Evolutionary conservation across 73 alveolate species (phyloP).

Genomic region (Tetrahymena thermophila): DNA sequence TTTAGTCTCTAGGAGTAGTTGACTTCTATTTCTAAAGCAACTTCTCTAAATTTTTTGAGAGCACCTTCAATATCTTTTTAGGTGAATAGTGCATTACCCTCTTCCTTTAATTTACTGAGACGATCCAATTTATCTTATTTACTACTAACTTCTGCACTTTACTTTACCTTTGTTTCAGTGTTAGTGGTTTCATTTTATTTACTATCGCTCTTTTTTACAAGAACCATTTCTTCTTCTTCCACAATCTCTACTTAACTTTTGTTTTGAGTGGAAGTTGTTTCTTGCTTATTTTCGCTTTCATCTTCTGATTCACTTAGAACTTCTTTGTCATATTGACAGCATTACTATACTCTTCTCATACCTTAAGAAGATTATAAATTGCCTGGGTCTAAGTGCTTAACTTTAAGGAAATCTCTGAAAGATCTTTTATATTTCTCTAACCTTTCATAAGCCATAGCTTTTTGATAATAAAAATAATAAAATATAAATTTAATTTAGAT

Average conservation of each 20-base stretch:
- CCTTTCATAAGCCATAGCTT: constrained; percentile 33
- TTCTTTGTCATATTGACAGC: constrained; percentile 7
- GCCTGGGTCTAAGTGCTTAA: constrained; percentile 26
- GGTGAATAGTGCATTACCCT: neutral
- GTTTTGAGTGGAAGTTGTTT: neutral
- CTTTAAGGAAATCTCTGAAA: constrained; percentile 12
- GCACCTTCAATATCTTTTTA: neutral
- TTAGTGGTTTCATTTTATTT: neutral
- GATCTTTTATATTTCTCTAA: constrained; percentile 14
- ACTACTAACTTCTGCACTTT: neutral
- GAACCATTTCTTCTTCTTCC: neutral
- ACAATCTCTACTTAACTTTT: neutral
- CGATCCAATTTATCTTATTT: neutral
- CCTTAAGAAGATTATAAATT: constrained; percentile 25
- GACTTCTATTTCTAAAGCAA: constrained; percentile 18
- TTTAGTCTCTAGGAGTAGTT: constrained; percentile 7
- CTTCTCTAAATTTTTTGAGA: neutral
- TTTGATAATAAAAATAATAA: neutral
- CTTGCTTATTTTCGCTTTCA: neutral
- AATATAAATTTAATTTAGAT: neutral
- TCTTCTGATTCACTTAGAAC: neutral
- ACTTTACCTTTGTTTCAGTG: neutral
- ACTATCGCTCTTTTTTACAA: neutral
- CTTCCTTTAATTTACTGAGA: neutral
- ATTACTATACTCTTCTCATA: constrained; percentile 11